These are phyloP conservation scores for Entomortierella lignicola DNA, from an alignment of 192 early-diverging fungal genomes.

Conservation along the genomic window DNA sequence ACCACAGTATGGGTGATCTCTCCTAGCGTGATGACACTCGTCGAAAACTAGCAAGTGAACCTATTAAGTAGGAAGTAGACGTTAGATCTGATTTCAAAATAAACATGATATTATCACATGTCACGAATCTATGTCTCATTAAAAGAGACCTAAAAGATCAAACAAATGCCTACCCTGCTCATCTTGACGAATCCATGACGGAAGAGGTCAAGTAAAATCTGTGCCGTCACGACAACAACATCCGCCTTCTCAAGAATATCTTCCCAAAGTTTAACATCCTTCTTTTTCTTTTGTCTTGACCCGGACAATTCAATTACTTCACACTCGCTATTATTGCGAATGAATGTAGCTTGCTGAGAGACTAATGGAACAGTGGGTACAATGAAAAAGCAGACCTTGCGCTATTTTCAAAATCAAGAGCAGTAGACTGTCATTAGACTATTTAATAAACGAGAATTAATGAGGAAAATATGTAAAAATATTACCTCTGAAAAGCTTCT, in stretches of 20 bases:
- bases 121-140: too few species aligned
- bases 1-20: constrained; percentile 78
- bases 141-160: background rate
- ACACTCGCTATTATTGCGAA: constrained; percentile 72
- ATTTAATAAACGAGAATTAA: too few species aligned
- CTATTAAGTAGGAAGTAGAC: constrained; percentile 37
- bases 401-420: constrained; percentile 22
- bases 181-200: constrained; percentile 75
- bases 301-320: constrained; percentile 76
- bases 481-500: background rate
- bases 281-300: constrained; percentile 72
- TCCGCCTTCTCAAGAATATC: constrained; percentile 65
- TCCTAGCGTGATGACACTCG: constrained; percentile 91
- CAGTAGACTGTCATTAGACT: too few species aligned
- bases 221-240: constrained; percentile 90
- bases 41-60: constrained; percentile 93
- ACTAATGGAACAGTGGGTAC: constrained; percentile 92
- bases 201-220: constrained; percentile 84
- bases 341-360: constrained; percentile 85
- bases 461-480: background rate
- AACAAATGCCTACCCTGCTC: constrained; percentile 57
- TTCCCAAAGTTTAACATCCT: constrained; percentile 70
- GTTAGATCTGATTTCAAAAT: too few species aligned
- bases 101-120: too few species aligned
- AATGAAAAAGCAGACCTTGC: constrained; percentile 76